Conservation (phyloP, 805 yeast species). For the Ogataea ganodermae region DNA sequence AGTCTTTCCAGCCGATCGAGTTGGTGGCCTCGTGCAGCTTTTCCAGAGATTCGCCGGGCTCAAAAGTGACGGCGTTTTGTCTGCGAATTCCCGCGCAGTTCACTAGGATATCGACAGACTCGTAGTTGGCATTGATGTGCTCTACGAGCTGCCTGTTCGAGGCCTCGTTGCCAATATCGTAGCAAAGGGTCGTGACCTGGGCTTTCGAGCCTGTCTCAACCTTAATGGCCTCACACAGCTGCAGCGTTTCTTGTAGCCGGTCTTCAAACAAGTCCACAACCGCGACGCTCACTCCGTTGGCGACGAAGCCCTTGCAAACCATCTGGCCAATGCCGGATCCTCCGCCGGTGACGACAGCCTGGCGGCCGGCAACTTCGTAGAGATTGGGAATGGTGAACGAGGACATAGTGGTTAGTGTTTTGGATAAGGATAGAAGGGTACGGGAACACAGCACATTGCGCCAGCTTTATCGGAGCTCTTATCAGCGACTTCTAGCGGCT, state of each 20-base stretch:
- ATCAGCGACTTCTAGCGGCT: neutral
- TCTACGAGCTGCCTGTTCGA: constrained; percentile 24
- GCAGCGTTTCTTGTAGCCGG: constrained; percentile 20
- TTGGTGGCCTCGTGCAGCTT: constrained; percentile 23
- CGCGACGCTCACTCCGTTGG: constrained; percentile 26
- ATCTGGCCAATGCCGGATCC: constrained; percentile 30
- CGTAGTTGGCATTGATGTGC: constrained; percentile 20
- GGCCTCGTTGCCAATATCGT: constrained; percentile 22
- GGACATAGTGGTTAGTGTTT: constrained; percentile 15
- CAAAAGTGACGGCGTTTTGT: constrained; percentile 20
- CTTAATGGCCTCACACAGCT: constrained; percentile 18
- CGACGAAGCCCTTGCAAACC: constrained; percentile 24
- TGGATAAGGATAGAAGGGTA: neutral
- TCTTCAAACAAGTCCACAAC: constrained; percentile 26
- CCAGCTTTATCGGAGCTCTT: neutral
- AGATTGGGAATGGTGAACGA: constrained; percentile 17
- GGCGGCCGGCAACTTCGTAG: constrained; percentile 25
- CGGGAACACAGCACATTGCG: no score
- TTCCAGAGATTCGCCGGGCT: constrained; percentile 24
- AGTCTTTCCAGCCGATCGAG: constrained; percentile 26
- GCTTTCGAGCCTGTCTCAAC: constrained; percentile 20
- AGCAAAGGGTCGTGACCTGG: constrained; percentile 21
- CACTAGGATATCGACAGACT: constrained; percentile 23
- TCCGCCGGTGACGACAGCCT: constrained; percentile 28
- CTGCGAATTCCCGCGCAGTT: constrained; percentile 29